These are phyloP conservation scores for Jackrogersella multiformis DNA, from an alignment of 495 filamentous ascomycete species.

Conservation along the genomic window DNA sequence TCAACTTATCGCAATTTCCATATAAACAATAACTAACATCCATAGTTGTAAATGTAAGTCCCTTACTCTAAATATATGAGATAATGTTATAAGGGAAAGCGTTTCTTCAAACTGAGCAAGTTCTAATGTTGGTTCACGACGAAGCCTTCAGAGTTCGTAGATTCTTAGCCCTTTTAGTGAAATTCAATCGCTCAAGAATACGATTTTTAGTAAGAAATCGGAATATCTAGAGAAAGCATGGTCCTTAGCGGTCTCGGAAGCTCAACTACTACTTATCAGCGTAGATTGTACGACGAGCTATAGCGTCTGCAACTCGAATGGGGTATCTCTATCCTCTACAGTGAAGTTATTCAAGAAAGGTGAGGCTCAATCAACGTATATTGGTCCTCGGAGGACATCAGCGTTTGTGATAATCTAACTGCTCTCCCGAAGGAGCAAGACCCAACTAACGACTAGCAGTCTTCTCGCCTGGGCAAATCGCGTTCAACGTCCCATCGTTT, in stretches of 20 bases:
- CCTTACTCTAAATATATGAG: too few species aligned
- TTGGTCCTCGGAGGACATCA: constrained; percentile 44
- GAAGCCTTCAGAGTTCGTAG: constrained; percentile 23
- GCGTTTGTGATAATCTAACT: constrained; percentile 39
- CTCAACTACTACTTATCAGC: constrained; percentile 50
- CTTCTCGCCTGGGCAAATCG: constrained; percentile 48
- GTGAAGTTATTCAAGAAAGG: constrained; percentile 40
- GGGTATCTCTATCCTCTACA: constrained; percentile 43
- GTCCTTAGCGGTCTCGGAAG: constrained; percentile 2
- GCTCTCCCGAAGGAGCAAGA: neutral
- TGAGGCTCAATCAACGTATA: constrained; percentile 36
- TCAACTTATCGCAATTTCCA: neutral
- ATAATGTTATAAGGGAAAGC: neutral
- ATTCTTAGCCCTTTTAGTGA: neutral
- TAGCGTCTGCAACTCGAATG: constrained; percentile 41
- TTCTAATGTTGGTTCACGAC: neutral
- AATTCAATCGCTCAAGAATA: neutral
- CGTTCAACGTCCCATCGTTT: constrained; percentile 43
- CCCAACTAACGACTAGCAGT: constrained; percentile 35
- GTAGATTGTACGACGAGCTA: constrained; percentile 44
- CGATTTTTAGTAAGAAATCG: constrained; percentile 15
- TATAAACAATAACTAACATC: neutral
- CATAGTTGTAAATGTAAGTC: constrained; percentile 24
- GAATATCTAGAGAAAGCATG: constrained; percentile 24
- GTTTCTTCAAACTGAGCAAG: neutral